Base-by-base conservation (phyloP, 108 stramenopile genomes). In the Skeletonema tropicum region DNA sequence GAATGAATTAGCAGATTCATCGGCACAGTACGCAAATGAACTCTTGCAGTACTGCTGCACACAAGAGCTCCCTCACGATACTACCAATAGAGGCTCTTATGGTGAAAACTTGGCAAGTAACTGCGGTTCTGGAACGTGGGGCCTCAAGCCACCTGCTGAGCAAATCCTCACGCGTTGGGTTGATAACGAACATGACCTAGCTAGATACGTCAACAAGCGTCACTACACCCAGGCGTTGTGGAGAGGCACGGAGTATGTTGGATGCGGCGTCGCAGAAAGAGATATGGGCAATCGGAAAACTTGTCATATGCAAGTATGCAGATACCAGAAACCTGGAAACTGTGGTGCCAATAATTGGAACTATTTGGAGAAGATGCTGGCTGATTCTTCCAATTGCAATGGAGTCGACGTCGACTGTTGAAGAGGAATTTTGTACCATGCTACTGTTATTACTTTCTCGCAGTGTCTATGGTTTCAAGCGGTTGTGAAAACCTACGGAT, bases 211-310 rank as follows among this genome's bases (percentile, higher is more conserved):
- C 10, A 17, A 46, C 3, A 80, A 84, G 31, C 25, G 61, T 15
- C 83, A 84, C 60, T 73, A 77, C 15, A 84, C 83, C 4, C 83
- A 84, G 60, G 79, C 66, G 4, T 52, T 84, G 48, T 84, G 83
- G 83, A 41, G 79, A 55, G 21, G 69, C 17, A 45, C 79, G 2
- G 64, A 63, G 19, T 75, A 61, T 41, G 83, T 84, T 33, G 83
- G 83, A 33, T 84, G 83, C 39, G 79, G 75, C 5, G 82, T 76
- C n/a, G 75, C 75, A 12, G 68, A 66, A 23, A 83, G 64, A 41
- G 41, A 52, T 19, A 68, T 60, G 32, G 68, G 57, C n/a, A 32
- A 59, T 58, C 33, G 33, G 10, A 19, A 5, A 7, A 62, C 36
- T 17, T 62, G 61, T 38, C 32, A 62, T 1, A 83, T 75, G 19